Evolutionary conservation across 139 green algal species (phyloP).

Genomic region (Dunaliella primolecta): DNA sequence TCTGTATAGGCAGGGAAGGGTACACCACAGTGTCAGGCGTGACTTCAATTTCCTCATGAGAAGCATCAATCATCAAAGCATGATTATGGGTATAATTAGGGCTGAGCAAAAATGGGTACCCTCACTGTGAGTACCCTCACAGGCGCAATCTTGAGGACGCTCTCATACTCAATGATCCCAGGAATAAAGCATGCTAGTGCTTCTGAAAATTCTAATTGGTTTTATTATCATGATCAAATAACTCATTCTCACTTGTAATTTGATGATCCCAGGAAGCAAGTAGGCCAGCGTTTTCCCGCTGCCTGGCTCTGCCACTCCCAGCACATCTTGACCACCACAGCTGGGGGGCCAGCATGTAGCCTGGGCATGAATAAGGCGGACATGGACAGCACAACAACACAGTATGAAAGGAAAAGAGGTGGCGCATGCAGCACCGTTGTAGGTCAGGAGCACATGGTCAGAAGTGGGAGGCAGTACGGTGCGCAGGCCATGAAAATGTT

Average conservation of each 20-base stretch:
- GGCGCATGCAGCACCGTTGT: background rate
- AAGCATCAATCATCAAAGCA: no score
- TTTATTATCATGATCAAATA: no score
- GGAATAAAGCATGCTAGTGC: no score
- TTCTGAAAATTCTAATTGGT: no score
- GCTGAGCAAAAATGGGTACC: no score
- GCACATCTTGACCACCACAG: conserved; percentile 35
- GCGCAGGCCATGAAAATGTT: background rate
- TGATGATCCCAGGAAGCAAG: conserved; percentile 58
- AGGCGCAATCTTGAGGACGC: no score
- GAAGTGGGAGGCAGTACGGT: background rate
- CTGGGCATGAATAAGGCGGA: background rate
- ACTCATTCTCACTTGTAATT: conserved; percentile 28
- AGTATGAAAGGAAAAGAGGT: background rate
- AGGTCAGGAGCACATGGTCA: background rate
- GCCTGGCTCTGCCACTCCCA: conserved; percentile 71
- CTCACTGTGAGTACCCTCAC: no score
- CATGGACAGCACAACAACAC: background rate
- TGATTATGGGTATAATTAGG: no score
- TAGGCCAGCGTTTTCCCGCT: conserved; percentile 84
- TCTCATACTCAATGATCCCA: no score
- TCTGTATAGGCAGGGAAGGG: no score
- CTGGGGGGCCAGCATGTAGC: conserved; percentile 25
- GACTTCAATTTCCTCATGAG: no score
- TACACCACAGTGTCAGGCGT: no score